Evolutionary conservation across 306 rosid genomes (phyloP), one percentile per base, ranked within the genome.

Genomic region (Prunus armeniaca): DNA sequence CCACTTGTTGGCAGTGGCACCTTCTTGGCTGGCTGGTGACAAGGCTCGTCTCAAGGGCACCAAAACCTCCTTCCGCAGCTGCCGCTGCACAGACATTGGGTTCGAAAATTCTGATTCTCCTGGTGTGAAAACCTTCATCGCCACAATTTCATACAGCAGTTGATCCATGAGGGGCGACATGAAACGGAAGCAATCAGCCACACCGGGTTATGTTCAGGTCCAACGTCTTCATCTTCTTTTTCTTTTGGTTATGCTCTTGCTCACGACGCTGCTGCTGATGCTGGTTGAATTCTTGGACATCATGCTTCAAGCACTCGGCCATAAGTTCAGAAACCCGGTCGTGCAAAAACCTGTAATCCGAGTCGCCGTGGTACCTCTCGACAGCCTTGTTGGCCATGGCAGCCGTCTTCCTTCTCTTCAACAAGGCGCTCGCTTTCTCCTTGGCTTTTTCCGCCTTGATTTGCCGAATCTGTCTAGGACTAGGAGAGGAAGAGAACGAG

Each of bases 111-210:
- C 96, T 81, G 34, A 89, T 46, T 84, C 80, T 18, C 20, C 6
- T 0, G 82, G 73, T 3, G 91, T 88, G 74, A 89, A 91, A 3
- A 91, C 14, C 77, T 80, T 91, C 75, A 78, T 85, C 0, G 90
- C 91, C 0, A 88, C 79, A 71, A 83, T 77, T 67, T 91, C 96
- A 18, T 93, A 91, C 3, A 87, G 71, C 66, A 91, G 38, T 32
- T 32, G 63, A 0, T 20, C 62, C 12, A 89, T 85, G 82, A 0
- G 80, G 88, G 15, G 87, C 90, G 87, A 7, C 17, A 19, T 71
- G 2, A 91, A 88, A 32, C 93, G 93, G 24, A 91, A 91, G 90
- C 88, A 88, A 14, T 84, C 77, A 0, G 91, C 87, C 19, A 91
- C 90, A 30, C 84, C 81, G 24, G 57, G 89, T 88, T 56, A 56